Conservation (phyloP, 306 rosid species). For the Vigna hirtella region DNA sequence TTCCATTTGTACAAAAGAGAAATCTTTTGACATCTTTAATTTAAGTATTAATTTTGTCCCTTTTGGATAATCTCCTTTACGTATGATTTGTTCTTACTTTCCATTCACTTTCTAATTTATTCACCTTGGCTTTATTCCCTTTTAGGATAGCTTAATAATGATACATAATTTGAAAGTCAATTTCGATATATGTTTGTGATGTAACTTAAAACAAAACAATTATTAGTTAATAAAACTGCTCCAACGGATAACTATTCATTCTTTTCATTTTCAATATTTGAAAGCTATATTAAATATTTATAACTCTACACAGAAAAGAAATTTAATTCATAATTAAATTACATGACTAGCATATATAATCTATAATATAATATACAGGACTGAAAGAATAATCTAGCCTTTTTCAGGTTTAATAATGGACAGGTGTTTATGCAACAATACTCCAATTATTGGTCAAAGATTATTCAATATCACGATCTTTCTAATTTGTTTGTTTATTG, state of each 20-base stretch:
- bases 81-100: conserved; percentile 16
- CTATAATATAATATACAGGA: background rate
- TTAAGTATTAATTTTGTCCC: background rate
- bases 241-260: background rate
- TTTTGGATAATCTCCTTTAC: background rate
- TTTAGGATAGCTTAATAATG: conserved; percentile 7
- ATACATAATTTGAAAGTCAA: background rate
- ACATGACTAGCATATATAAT: no score
- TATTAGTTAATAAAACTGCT: background rate
- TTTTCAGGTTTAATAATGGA: conserved; percentile 10
- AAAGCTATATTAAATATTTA: background rate
- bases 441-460: conserved; percentile 62
- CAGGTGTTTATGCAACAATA: conserved; percentile 54
- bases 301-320: background rate
- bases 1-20: background rate
- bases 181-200: background rate
- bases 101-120: conserved; percentile 3
- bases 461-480: conserved; percentile 41
- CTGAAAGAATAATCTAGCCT: no score
- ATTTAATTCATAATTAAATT: no score
- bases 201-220: background rate
- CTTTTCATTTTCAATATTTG: background rate
- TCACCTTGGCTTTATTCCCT: conserved; percentile 9
- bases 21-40: background rate
- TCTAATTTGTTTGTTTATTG: background rate